Conservation (phyloP, 345 rosid species). For the Dipteronia dyeriana region DNA sequence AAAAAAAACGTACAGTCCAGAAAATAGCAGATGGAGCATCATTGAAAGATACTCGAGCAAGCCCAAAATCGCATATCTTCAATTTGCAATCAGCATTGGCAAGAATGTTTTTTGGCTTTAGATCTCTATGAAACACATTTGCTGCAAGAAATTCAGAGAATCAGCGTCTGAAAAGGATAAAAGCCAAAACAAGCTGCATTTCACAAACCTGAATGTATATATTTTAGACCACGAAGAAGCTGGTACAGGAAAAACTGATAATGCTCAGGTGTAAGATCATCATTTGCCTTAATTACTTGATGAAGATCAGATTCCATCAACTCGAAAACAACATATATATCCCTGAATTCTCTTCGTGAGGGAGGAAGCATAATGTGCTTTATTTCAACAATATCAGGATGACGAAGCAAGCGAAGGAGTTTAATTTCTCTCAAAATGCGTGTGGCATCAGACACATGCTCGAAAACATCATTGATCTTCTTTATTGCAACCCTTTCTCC, state of each 20-base stretch:
- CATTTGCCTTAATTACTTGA: slow-evolving; percentile 94
- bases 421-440: slow-evolving; percentile 95
- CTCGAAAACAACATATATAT: slow-evolving; percentile 94
- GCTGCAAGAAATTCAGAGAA: slow-evolving; percentile 50
- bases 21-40: slow-evolving; percentile 97
- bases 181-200: slow-evolving; percentile 18
- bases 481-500: slow-evolving; percentile 93
- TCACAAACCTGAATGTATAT: slow-evolving; percentile 76
- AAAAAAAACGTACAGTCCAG: slow-evolving; percentile 83
- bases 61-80: slow-evolving; percentile 99
- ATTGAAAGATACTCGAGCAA: slow-evolving; percentile 94
- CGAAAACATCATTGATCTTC: slow-evolving; percentile 95
- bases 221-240: slow-evolving; percentile 96
- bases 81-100: slow-evolving; percentile 98
- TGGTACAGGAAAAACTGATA: slow-evolving; percentile 95
- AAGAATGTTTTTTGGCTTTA: slow-evolving; percentile 96
- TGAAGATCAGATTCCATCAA: slow-evolving; percentile 99
- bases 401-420: slow-evolving; percentile 87
- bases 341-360: slow-evolving; percentile 87
- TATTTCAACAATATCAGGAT: slow-evolving; percentile 92
- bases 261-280: slow-evolving; percentile 96
- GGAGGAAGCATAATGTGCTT: slow-evolving; percentile 99
- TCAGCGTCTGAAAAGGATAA: slow-evolving; percentile 15
- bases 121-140: slow-evolving; percentile 94
- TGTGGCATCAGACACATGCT: slow-evolving; percentile 97